Conservation (phyloP, 176 grass and related monocot genomes). For the Cenchrus purpureus region DNA sequence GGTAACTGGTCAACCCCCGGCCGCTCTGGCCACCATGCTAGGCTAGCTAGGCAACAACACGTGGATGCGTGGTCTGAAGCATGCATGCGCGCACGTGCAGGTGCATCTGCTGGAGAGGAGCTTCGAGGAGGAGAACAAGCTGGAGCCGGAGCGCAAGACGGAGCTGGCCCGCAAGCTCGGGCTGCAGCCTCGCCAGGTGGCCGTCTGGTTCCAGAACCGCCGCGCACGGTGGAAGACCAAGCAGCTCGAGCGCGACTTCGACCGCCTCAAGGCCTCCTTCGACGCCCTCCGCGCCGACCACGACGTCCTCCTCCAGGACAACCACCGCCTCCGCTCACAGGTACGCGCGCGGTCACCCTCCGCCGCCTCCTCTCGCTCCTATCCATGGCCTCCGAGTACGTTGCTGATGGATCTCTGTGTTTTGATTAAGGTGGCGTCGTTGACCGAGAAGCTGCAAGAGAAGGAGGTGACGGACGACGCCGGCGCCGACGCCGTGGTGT, state of each 20-base stretch:
- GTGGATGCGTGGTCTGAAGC: background rate
- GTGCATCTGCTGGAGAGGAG: constrained; percentile 78
- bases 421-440: constrained; percentile 54
- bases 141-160: constrained; percentile 97
- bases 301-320: constrained; percentile 82
- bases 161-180: constrained; percentile 91
- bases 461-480: constrained; percentile 55
- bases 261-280: constrained; percentile 90
- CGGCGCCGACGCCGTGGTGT: background rate
- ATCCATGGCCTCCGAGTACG: background rate
- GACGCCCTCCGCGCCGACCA: constrained; percentile 81
- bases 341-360: background rate
- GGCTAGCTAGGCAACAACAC: background rate
- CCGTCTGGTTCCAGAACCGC: constrained; percentile 99
- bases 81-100: constrained; percentile 38
- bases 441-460: constrained; percentile 90
- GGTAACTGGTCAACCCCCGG: constrained; percentile 30
- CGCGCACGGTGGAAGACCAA: constrained; percentile 99
- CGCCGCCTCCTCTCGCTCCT: background rate
- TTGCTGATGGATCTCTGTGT: background rate
- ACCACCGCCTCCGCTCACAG: constrained; percentile 74
- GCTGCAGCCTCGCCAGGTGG: constrained; percentile 92
- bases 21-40: too few relatives aligned
- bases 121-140: constrained; percentile 97
- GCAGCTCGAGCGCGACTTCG: constrained; percentile 95